Conservation (phyloP, 1,139 yeast genomes). For the Geotrichum aggregatum region DNA sequence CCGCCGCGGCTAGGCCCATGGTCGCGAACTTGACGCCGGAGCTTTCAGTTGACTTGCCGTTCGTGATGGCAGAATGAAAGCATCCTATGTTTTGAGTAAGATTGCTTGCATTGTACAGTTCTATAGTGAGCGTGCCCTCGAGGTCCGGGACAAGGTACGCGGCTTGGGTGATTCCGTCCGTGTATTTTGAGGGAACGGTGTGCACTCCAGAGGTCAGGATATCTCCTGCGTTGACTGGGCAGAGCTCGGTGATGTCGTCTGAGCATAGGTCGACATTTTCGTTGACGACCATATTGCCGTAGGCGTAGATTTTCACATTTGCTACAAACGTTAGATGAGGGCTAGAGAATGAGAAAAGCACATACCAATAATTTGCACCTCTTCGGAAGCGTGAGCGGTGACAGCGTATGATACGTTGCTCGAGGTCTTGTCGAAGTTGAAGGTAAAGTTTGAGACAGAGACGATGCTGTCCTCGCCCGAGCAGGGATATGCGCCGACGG, state of each 20-base stretch:
- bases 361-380: constrained; percentile 25
- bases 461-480: constrained; percentile 17
- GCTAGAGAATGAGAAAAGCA: background rate
- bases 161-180: constrained; percentile 29
- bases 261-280: constrained; percentile 33
- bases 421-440: constrained; percentile 23
- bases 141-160: constrained; percentile 37
- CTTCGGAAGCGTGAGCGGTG: constrained; percentile 24
- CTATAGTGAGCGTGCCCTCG: constrained; percentile 33
- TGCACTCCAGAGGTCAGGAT: constrained; percentile 30
- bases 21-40: constrained; percentile 31
- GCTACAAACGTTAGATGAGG: constrained; percentile 20
- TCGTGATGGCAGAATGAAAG: constrained; percentile 32
- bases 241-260: constrained; percentile 30
- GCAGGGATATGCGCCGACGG: constrained; percentile 27
- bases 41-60: constrained; percentile 33
- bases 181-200: constrained; percentile 32
- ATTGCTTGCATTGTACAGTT: constrained; percentile 28
- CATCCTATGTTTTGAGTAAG: constrained; percentile 32
- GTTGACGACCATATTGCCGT: constrained; percentile 31
- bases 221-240: constrained; percentile 33
- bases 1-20: constrained; percentile 34
- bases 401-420: constrained; percentile 29
- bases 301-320: constrained; percentile 30
- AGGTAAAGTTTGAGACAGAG: constrained; percentile 24